Evolutionary conservation across 2,329 filamentous ascomycete genomes (phyloP), one percentile per base, ranked within the genome.

Genomic region (Lachnellula cervina): DNA sequence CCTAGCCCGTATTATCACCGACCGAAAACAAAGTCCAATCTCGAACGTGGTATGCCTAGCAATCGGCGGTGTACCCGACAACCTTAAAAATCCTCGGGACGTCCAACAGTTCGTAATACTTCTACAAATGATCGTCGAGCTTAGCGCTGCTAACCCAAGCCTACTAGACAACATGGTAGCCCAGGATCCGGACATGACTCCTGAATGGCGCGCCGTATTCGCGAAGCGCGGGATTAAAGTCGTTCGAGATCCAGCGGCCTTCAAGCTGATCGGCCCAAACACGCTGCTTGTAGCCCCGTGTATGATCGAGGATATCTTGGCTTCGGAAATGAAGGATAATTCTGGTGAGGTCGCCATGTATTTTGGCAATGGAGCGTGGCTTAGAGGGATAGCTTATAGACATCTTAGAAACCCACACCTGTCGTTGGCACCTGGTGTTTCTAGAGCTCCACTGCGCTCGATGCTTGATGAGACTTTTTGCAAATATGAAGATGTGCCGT

Each of bases 41-140:
- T 40, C 44, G 1, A 56, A 51, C 13, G 32, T 45, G 2, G 49
- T 56, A 25, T 51, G 49, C 42, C 35, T 56, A 11, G 54, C 45
- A 19, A 37, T 56, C 14, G 43, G 49, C 35, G 37, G 34, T n/a
- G 25, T n/a, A 1, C 32, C 5, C 25, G 46, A 23, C 5, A n/a
- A 3, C n/a, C 11, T 8, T 11, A 44, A 9, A 1, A 17, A 19
- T 13, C 16, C 19, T 23, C 16, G 16, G 2, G 19, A 44, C 21
- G 42, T 44, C 11, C 42, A 11, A n/a, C 54, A 56, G 16, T 51
- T 48, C 37, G 23, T 56, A 21, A 23, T 56, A 5, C 28, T 56
- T 16, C 42, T 23, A n/a, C 49, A 56, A 28, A 34, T 52, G 35
- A 21, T 56, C 14, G 6, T 16, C 14, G 43, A 56, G 35, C 49